Percentiles rank a stretch among this genome's conserved stretches.
Conservation (phyloP, 1,284 basidiomycete species). For the Meripilus lineatus region DNA sequence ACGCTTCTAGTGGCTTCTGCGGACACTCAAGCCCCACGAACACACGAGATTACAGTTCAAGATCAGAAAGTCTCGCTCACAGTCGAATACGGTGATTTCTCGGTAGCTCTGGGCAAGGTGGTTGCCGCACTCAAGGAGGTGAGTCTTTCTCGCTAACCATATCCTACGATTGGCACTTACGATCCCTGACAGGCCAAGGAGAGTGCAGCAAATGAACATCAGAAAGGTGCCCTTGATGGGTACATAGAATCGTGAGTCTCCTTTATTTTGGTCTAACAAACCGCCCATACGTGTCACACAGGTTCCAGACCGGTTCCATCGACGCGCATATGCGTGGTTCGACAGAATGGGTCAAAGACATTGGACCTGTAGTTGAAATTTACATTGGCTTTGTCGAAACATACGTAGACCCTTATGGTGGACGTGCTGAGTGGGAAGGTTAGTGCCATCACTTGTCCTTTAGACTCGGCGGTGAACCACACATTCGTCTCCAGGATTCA, state of each 20-base stretch:
- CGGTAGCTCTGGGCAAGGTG: slow-evolving; percentile 48
- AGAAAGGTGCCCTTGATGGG: slow-evolving; percentile 67
- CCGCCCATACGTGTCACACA: slow-evolving; percentile 20
- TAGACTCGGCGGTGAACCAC: neutral
- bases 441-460: neutral
- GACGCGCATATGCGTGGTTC: slow-evolving; percentile 74
- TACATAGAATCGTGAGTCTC: slow-evolving; percentile 72
- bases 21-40: slow-evolving; percentile 31
- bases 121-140: slow-evolving; percentile 60
- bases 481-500: slow-evolving; percentile 56
- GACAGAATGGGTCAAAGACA: slow-evolving; percentile 78
- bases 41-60: slow-evolving; percentile 44
- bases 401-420: slow-evolving; percentile 82
- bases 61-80: slow-evolving; percentile 46
- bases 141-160: slow-evolving; percentile 5
- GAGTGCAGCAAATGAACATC: slow-evolving; percentile 68
- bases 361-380: slow-evolving; percentile 82
- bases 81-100: slow-evolving; percentile 70
- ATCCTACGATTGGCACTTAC: neutral
- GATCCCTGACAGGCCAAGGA: slow-evolving; percentile 51
- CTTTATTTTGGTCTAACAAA: neutral
- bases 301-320: slow-evolving; percentile 75
- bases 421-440: slow-evolving; percentile 86
- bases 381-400: slow-evolving; percentile 71
- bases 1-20: slow-evolving; percentile 72